phyloP scores from a whole-genome alignment of 1,284 basidiomycete species.

The Gymnopus androsaceus region DNA sequence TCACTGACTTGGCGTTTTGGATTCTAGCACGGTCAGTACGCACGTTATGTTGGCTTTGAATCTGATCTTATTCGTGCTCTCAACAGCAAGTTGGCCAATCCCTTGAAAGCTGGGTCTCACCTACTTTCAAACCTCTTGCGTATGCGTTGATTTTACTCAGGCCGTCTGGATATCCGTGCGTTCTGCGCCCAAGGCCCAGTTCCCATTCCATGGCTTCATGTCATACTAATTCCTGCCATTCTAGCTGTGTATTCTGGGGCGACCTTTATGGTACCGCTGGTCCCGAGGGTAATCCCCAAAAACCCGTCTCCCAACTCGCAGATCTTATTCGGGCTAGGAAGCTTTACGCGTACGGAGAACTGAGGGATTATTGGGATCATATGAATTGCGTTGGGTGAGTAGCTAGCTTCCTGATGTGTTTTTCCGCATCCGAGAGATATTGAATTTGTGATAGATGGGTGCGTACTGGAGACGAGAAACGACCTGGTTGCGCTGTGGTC shows the following conservation, averaged over 20 bases:
- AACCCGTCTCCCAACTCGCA: slow-evolving; percentile 42
- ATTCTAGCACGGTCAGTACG: slow-evolving; percentile 10
- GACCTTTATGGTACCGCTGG: slow-evolving; percentile 52
- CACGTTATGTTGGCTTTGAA: background rate
- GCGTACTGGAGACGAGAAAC: slow-evolving; percentile 41
- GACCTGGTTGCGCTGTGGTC: slow-evolving; percentile 47
- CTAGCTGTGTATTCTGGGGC: slow-evolving; percentile 53
- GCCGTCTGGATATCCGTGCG: slow-evolving; percentile 53
- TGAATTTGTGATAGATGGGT: slow-evolving; percentile 38
- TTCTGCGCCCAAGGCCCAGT: too few relatives aligned
- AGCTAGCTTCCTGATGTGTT: background rate
- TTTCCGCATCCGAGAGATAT: background rate
- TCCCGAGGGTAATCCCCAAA: slow-evolving; percentile 40
- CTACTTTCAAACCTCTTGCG: slow-evolving; percentile 57
- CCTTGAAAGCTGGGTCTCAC: slow-evolving; percentile 51
- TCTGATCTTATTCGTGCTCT: background rate
- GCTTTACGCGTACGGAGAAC: slow-evolving; percentile 52
- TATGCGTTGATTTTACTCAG: slow-evolving; percentile 58
- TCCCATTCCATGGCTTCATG: too few relatives aligned
- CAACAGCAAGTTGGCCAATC: slow-evolving; percentile 46
- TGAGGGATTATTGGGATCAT: slow-evolving; percentile 50
- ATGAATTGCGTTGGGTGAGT: slow-evolving; percentile 32
- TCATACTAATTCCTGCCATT: background rate
- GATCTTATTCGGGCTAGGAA: slow-evolving; percentile 52
- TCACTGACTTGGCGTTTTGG: background rate